Evolutionary conservation across 2,329 filamentous ascomycete genomes (phyloP).

Genomic region (Botryotinia convoluta): DNA sequence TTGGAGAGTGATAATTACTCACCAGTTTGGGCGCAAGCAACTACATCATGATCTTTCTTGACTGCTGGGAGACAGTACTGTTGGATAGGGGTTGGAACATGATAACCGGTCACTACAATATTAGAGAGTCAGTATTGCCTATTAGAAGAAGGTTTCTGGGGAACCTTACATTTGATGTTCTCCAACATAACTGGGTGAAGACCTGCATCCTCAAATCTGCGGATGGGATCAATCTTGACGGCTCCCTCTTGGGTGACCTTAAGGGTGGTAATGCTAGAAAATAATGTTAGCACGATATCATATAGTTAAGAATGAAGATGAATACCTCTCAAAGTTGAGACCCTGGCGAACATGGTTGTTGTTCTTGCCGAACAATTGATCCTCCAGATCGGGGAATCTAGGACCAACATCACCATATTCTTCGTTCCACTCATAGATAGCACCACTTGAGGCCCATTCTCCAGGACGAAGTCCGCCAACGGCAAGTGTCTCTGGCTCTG

Average conservation of each 20-base stretch:
- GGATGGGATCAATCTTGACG: constrained; percentile 49
- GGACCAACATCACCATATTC: constrained; percentile 86
- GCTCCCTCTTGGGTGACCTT: constrained; percentile 57
- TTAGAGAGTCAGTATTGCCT: background rate
- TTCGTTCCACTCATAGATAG: constrained; percentile 77
- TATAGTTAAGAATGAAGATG: background rate
- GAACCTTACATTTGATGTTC: constrained; percentile 59
- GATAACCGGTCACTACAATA: constrained; percentile 59
- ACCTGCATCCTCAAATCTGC: constrained; percentile 69
- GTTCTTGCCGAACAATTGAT: constrained; percentile 64
- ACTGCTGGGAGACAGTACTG: constrained; percentile 80
- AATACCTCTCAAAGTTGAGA: constrained; percentile 61
- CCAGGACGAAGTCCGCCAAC: constrained; percentile 30
- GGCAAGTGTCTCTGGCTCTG: constrained; percentile 18
- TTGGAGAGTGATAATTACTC: constrained; percentile 37
- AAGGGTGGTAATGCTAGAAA: constrained; percentile 52
- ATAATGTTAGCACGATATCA: constrained; percentile 26
- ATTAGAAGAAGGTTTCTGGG: background rate
- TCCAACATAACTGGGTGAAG: constrained; percentile 79
- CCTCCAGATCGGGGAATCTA: constrained; percentile 65
- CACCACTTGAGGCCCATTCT: constrained; percentile 35
- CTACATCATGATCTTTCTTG: constrained; percentile 72
- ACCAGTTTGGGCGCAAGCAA: constrained; percentile 93
- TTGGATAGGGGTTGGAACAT: constrained; percentile 79
- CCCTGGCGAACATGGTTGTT: constrained; percentile 52